Evolutionary conservation across 2,329 filamentous ascomycete species (phyloP), one percentile per base, ranked within the genome.

Genomic region (Rachicladosporium sp.): DNA sequence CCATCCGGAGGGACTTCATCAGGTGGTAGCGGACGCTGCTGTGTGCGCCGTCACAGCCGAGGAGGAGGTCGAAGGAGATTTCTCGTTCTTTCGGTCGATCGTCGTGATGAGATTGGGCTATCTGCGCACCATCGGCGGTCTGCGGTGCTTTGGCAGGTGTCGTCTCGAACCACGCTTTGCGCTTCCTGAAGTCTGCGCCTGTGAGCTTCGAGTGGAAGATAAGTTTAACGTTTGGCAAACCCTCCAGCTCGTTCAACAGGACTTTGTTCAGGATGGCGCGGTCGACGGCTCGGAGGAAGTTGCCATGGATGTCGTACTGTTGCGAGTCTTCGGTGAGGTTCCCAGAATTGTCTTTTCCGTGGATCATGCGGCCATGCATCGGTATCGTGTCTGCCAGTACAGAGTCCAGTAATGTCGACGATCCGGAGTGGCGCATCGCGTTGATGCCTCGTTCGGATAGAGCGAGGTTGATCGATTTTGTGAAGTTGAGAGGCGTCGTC

Each of bases 281-380:
- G 58, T 98, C 91, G 45, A 89, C 80, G 4, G 91, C 88, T 47
- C 82, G 80, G 41, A 94, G 89, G 32, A 74, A 78, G 58, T 86
- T 74, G 44, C 88, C 88, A 50, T 91, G 81, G 7, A 84, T 72
- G 61, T 98, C 91, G 58, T 98, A 98, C 45, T 80, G 74, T 61
- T 98, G 91, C n/a, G 83, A 67, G 44, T 79, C 74, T 53, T 89
- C 79, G 52, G 78, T 84, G 35, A 93, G 63, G 15, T 75, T 63
- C 4, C 85, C 84, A 11, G 71, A 65, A 6, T 73, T 68, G 12
- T 69, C 68, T 51, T 68, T 70, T 29, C 85, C 78, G 56, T 98
- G 91, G 46, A 98, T 93, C 91, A 98, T 98, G 19, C 91, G 84
- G 9, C 88, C 91, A 58, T 82, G 71, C 87, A 98, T 95, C 8